Evolutionary conservation across 2,329 filamentous ascomycete genomes (phyloP).

Genomic region (Beauveria scarabaeidicola): DNA sequence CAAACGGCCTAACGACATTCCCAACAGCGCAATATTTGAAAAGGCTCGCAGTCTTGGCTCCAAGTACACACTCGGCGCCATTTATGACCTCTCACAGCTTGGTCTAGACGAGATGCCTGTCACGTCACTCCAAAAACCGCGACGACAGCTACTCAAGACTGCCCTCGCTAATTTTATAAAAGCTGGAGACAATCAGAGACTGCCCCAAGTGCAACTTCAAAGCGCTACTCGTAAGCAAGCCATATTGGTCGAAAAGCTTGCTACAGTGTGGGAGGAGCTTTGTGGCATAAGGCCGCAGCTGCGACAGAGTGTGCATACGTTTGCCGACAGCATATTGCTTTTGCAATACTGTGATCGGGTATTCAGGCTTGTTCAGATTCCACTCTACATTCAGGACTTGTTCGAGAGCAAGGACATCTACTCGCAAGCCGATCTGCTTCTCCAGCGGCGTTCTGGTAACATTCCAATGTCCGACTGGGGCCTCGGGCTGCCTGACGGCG

Average conservation of each 20-base stretch:
- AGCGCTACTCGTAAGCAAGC: neutral
- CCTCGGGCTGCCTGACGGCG: neutral
- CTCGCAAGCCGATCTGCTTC: neutral
- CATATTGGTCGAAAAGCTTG: slow-evolving; percentile 13
- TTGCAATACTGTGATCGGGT: slow-evolving; percentile 29
- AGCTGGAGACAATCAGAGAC: neutral
- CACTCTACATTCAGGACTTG: slow-evolving; percentile 29
- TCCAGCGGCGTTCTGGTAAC: neutral
- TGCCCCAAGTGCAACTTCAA: neutral
- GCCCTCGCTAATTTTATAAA: slow-evolving; percentile 10
- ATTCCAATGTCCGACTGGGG: no score
- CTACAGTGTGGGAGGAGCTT: slow-evolving; percentile 23
- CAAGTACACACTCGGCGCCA: slow-evolving; percentile 30
- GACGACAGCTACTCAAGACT: slow-evolving; percentile 29
- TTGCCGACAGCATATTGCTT: slow-evolving; percentile 30
- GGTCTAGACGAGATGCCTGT: slow-evolving; percentile 29
- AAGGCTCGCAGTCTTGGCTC: slow-evolving; percentile 25
- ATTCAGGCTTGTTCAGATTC: slow-evolving; percentile 18
- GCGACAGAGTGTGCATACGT: slow-evolving; percentile 20
- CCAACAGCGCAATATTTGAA: slow-evolving; percentile 25
- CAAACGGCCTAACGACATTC: slow-evolving; percentile 20
- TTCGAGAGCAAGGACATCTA: slow-evolving; percentile 12
- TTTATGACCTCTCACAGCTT: slow-evolving; percentile 34
- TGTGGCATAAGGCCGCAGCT: slow-evolving; percentile 19
- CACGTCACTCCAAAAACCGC: slow-evolving; percentile 37